phyloP scores from a whole-genome alignment of 2,329 filamentous ascomycete genomes.

The Calonectria honghensis region DNA sequence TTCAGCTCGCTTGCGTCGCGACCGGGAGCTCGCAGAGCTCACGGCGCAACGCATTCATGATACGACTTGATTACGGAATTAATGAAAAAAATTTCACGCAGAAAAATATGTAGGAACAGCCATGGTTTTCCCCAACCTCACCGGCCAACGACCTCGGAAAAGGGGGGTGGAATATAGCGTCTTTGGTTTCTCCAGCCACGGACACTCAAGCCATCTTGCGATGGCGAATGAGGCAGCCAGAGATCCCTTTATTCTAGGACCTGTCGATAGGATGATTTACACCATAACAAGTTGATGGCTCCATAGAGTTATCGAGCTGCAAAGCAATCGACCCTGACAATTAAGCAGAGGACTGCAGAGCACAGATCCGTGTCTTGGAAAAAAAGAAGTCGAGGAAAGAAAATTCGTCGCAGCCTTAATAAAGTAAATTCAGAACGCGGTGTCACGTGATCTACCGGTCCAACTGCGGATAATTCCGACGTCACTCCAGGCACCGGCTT shows the following conservation, averaged over 20 bases:
- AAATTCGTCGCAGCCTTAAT: conserved; percentile 58
- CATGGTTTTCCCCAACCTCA: conserved; percentile 97
- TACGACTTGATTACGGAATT: neutral
- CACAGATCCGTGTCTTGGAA: conserved; percentile 85
- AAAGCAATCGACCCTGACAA: conserved; percentile 83
- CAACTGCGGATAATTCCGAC: conserved; percentile 32
- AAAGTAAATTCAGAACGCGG: conserved; percentile 42
- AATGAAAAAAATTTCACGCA: neutral
- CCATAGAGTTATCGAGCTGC: conserved; percentile 90
- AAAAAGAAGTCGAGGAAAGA: conserved; percentile 60
- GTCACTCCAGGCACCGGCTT: conserved; percentile 30
- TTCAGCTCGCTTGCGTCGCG: conserved; percentile 21
- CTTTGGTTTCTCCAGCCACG: conserved; percentile 74
- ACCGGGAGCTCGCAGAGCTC: neutral
- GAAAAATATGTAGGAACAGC: conserved; percentile 76
- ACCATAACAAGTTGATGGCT: conserved; percentile 85
- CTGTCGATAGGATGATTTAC: conserved; percentile 96
- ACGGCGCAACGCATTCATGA: neutral
- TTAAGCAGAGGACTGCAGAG: conserved; percentile 81
- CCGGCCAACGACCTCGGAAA: conserved; percentile 91
- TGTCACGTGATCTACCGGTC: conserved; percentile 39
- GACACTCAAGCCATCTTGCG: conserved; percentile 77
- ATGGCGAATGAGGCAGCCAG: conserved; percentile 80
- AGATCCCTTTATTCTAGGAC: conserved; percentile 86
- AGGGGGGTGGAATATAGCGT: conserved; percentile 93